phyloP scores from a whole-genome alignment of 352 stramenopile genomes.

The Globisporangium cylindrosporum region DNA sequence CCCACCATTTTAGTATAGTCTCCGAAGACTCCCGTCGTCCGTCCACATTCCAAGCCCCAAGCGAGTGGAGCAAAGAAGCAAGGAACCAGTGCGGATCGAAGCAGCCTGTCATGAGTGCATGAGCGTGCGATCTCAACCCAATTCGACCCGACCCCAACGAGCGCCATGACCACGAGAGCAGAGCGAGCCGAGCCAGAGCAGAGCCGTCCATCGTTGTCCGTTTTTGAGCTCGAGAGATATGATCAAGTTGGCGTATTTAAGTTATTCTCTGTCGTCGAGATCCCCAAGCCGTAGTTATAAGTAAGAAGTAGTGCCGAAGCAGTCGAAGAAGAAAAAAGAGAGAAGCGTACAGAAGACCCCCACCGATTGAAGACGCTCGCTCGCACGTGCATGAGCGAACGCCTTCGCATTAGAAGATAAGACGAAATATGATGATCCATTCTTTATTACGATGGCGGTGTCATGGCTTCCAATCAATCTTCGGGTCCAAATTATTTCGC shows the following conservation, averaged over 20 bases:
- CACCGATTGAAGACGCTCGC: neutral
- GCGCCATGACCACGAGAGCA: neutral
- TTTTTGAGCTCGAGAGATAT: slow-evolving; percentile 9
- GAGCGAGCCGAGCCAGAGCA: neutral
- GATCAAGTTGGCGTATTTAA: slow-evolving; percentile 16
- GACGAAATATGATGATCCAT: neutral
- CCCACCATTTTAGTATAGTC: slow-evolving; percentile 10
- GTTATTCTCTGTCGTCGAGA: slow-evolving; percentile 15
- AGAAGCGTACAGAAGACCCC: slow-evolving; percentile 3
- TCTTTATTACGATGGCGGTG: neutral
- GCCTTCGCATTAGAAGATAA: neutral
- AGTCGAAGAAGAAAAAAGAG: neutral
- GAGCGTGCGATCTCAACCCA: neutral
- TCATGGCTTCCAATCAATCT: neutral
- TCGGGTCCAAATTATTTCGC: neutral
- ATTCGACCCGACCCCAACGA: neutral
- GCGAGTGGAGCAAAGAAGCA: neutral
- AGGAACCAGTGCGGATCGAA: neutral
- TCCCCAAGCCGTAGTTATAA: slow-evolving; percentile 10
- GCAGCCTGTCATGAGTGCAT: neutral
- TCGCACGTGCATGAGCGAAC: neutral
- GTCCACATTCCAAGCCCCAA: neutral
- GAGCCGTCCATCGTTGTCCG: neutral
- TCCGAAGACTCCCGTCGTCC: neutral
- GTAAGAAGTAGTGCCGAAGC: slow-evolving; percentile 6